Evolutionary conservation across 2,329 filamentous ascomycete genomes (phyloP).

Genomic region (Stachybotrys chartarum): DNA sequence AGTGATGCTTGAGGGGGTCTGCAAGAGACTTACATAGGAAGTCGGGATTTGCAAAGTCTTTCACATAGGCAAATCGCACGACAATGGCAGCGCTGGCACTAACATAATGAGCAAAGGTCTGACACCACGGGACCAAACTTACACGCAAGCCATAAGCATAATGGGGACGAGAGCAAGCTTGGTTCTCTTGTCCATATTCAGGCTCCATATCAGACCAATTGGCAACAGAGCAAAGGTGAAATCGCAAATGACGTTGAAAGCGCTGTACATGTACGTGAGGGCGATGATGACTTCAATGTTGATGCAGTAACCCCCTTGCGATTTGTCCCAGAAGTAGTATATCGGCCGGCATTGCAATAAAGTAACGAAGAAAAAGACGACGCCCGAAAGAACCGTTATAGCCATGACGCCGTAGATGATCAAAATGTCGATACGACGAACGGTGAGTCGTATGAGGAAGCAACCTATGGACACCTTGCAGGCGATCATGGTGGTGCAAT

Average conservation of each 20-base stretch:
- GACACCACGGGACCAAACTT: constrained; percentile 8
- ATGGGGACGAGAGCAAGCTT: constrained; percentile 46
- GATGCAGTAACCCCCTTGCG: constrained; percentile 27
- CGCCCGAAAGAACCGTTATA: constrained; percentile 27
- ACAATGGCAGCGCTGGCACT: constrained; percentile 38
- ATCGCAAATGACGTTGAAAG: constrained; percentile 40
- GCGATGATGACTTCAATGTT: constrained; percentile 37
- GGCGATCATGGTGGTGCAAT: constrained; percentile 25
- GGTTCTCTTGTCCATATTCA: constrained; percentile 45
- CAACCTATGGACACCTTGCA: constrained; percentile 35
- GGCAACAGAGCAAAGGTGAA: constrained; percentile 45
- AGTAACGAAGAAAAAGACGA: constrained; percentile 32
- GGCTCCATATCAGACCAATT: constrained; percentile 43
- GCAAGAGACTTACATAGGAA: constrained; percentile 30
- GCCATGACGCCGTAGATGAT: constrained; percentile 28
- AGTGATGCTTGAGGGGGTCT: constrained; percentile 2
- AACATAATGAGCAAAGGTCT: neutral
- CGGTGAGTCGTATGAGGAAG: constrained; percentile 33
- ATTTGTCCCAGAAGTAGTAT: constrained; percentile 31
- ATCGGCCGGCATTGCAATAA: constrained; percentile 33
- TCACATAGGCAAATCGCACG: constrained; percentile 30
- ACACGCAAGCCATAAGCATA: constrained; percentile 49
- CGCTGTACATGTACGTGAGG: constrained; percentile 46
- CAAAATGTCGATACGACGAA: constrained; percentile 21
- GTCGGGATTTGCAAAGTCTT: constrained; percentile 29